phyloP scores from a whole-genome alignment of 1,139 yeast genomes.

The Protomyces lactucae-debilis region DNA sequence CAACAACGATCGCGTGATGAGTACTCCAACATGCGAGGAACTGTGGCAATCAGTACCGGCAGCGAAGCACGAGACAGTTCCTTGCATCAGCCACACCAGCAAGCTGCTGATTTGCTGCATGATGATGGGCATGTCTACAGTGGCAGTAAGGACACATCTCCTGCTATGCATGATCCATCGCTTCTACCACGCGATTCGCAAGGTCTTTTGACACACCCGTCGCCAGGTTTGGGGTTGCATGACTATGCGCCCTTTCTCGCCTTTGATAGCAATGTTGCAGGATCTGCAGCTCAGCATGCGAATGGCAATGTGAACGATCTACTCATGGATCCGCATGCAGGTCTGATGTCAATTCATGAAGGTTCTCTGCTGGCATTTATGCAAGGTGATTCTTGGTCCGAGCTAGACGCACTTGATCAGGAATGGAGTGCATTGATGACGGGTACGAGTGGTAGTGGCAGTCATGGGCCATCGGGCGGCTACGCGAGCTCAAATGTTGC shows the following conservation, averaged over 20 bases:
- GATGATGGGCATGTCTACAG: neutral
- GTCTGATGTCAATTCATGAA: slow-evolving; percentile 15
- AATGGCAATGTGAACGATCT: neutral
- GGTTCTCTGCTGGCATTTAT: slow-evolving; percentile 22
- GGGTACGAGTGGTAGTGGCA: neutral
- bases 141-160: neutral
- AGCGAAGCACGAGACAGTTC: neutral
- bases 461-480: too few species aligned
- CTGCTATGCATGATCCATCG: neutral
- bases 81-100: neutral
- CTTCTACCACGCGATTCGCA: neutral
- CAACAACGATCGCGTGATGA: slow-evolving; percentile 7
- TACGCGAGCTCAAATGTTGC: neutral
- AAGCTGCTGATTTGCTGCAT: neutral
- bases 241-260: neutral
- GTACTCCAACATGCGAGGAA: slow-evolving; percentile 14
- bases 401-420: neutral
- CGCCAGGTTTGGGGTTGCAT: neutral
- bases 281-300: neutral
- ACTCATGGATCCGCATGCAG: neutral
- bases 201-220: neutral
- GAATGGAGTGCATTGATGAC: neutral
- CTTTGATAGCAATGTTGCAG: neutral
- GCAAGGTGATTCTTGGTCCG: slow-evolving; percentile 18
- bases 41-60: neutral